Base-by-base conservation (phyloP, 108 stramenopile genomes). In the Heterococcus sp. region DNA sequence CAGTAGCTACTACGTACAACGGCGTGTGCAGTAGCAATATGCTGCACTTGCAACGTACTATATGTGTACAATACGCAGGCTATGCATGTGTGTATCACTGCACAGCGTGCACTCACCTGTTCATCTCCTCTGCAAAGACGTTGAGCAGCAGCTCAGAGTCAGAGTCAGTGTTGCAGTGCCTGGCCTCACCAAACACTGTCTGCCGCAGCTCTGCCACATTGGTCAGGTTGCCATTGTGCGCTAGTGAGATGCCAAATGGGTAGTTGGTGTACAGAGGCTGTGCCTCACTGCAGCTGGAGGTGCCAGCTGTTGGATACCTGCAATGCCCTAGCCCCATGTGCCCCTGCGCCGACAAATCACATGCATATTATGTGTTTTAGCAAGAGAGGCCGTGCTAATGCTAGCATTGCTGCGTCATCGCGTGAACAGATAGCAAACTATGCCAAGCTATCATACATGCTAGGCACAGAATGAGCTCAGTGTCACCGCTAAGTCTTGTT, bases 141-240 rank as follows among this genome's bases (percentile, higher is more conserved):
- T 99, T 97, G 72, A 97, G 87, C 27, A 99, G 86, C 29, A 97
- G 83, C 88, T 99, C 98, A 35, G 93, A 94, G 89, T 99, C 98
- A 14, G 92, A 93, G 88, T 94, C 94, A 3, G 98, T 99, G 87
- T 97, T 98, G 75, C 97, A 91, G 83, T 97, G 97, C 71, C 96
- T 85, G 36, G 38, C 75, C 84, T 84, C 75, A 4, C 67, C 68
- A 37, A 84, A 71, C 8, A 75, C 83, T 0, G 36, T 40, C 35
- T 63, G 38, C 39, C 66, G 69, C 36, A 84, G 65, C 34, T 84
- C 75, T 66, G 63, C 73, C 0, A 82, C 74, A 78, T 97, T 97
- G 0, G 95, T 96, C 33, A 99, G 86, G 84, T 99, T 97, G 27
- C 98, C 98, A 85, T 99, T 99, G 89, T 99, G 98, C 2, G 94